These are phyloP conservation scores for Leccinum boreale DNA, from an alignment of 768 basidiomycete genomes.

Conservation along the genomic window DNA sequence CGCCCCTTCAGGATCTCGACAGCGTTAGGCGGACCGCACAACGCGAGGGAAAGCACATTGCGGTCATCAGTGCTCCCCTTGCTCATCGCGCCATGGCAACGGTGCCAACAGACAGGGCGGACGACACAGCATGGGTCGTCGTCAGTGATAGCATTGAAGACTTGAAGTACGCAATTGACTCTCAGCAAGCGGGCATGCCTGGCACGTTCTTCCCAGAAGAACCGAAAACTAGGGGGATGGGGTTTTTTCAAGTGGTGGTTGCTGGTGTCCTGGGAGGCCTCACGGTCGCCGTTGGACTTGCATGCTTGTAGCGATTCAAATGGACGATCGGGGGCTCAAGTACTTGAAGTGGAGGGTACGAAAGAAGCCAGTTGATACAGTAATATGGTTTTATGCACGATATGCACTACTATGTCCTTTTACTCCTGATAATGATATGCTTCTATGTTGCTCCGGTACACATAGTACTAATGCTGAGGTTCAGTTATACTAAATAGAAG, in stretches of 20 bases:
- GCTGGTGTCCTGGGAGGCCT: conserved; percentile 33
- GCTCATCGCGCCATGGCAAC: conserved; percentile 22
- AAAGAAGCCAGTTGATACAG: not conserved
- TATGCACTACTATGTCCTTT: conserved; percentile 9
- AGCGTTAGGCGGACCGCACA: conserved; percentile 24
- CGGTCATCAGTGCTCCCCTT: conserved; percentile 25
- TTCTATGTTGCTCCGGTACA: not conserved
- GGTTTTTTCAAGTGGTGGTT: conserved; percentile 32
- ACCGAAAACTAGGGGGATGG: conserved; percentile 13
- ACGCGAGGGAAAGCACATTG: conserved; percentile 31
- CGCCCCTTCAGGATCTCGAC: conserved; percentile 27
- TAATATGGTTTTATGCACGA: conserved; percentile 13
- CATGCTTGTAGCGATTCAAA: conserved; percentile 31
- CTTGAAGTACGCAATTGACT: conserved; percentile 31
- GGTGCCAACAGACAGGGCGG: conserved; percentile 15
- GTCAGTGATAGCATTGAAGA: conserved; percentile 33
- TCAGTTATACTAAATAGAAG: not conserved
- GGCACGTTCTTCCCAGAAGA: conserved; percentile 26
- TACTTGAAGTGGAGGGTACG: not conserved
- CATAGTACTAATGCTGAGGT: not conserved
- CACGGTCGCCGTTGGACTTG: conserved; percentile 28
- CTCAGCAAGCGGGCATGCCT: conserved; percentile 31
- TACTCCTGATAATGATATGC: conserved; percentile 18
- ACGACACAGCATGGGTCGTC: conserved; percentile 29
- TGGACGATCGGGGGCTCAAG: not conserved